Conservation (phyloP, 164 flowering plant genomes). For the Vitis labrusca region DNA sequence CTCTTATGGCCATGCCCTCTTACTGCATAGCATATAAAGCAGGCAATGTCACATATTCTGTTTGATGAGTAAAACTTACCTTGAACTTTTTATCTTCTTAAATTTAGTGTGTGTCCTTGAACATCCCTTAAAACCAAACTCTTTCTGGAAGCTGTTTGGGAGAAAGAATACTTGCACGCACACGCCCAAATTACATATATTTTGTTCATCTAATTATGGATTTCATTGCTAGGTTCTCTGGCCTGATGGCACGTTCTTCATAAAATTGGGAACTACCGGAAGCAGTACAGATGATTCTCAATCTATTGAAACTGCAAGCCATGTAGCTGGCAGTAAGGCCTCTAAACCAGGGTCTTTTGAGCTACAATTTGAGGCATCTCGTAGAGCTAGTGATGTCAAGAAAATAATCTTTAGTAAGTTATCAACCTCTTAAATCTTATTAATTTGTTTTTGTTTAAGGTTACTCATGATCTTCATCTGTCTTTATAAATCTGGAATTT, state of each 20-base stretch:
- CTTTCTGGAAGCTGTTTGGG: not conserved
- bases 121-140: not conserved
- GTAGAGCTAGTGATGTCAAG: slow-evolving; percentile 88
- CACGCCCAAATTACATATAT: not conserved
- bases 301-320: slow-evolving; percentile 18
- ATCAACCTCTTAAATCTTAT: not conserved
- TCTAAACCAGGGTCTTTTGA: slow-evolving; percentile 67
- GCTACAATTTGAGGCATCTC: slow-evolving; percentile 86
- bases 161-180: not conserved
- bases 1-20: not conserved
- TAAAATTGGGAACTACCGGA: slow-evolving; percentile 31
- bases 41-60: not conserved
- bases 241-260: slow-evolving; percentile 88
- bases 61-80: not conserved
- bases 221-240: slow-evolving; percentile 64
- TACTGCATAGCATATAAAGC: not conserved
- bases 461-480: not conserved
- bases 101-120: not conserved
- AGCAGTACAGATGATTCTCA: slow-evolving; percentile 22
- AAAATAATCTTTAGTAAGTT: slow-evolving; percentile 80
- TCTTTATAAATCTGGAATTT: not conserved
- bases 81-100: not conserved
- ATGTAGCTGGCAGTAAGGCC: slow-evolving; percentile 27
- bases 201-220: slow-evolving; percentile 5
- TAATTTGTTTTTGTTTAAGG: not conserved